Conservation (phyloP, 305 asterid genomes). For the Rubia tinctorum region DNA sequence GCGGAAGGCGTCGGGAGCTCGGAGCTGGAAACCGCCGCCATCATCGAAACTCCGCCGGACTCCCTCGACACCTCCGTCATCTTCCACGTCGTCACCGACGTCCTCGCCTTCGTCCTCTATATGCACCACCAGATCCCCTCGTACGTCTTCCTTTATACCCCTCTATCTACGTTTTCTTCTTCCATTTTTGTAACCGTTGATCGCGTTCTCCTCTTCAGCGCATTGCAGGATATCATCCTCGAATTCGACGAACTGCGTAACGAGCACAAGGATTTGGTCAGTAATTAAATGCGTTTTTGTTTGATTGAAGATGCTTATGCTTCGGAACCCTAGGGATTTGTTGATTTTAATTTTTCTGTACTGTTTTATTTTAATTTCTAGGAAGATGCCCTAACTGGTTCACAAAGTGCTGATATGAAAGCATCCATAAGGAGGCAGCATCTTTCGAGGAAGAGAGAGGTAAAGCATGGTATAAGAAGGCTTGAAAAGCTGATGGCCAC, state of each 20-base stretch:
- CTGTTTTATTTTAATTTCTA: neutral
- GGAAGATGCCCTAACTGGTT: constrained; percentile 50
- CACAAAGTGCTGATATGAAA: constrained; percentile 52
- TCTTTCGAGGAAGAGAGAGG: constrained; percentile 75
- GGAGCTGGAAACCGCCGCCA: constrained; percentile 43
- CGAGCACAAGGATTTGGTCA: constrained; percentile 68
- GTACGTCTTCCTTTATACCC: constrained; percentile 26
- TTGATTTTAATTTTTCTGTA: neutral
- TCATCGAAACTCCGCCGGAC: constrained; percentile 52
- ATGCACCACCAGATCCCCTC: constrained; percentile 99
- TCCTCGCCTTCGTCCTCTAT: constrained; percentile 74
- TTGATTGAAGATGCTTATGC: neutral
- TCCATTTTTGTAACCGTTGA: neutral
- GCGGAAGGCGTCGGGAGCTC: constrained; percentile 61
- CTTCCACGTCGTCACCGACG: constrained; percentile 67
- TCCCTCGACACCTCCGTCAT: constrained; percentile 54
- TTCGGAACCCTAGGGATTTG: neutral
- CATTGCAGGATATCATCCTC: constrained; percentile 69
- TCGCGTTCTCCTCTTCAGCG: constrained; percentile 31
- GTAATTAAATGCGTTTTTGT: constrained; percentile 1
- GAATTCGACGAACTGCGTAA: constrained; percentile 68
- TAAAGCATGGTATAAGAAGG: constrained; percentile 73
- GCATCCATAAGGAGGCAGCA: constrained; percentile 54
- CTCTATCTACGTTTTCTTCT: neutral
- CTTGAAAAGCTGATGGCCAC: constrained; percentile 67